These are phyloP conservation scores for Pisolithus orientalis DNA, from an alignment of 768 basidiomycete species.

Conservation along the genomic window DNA sequence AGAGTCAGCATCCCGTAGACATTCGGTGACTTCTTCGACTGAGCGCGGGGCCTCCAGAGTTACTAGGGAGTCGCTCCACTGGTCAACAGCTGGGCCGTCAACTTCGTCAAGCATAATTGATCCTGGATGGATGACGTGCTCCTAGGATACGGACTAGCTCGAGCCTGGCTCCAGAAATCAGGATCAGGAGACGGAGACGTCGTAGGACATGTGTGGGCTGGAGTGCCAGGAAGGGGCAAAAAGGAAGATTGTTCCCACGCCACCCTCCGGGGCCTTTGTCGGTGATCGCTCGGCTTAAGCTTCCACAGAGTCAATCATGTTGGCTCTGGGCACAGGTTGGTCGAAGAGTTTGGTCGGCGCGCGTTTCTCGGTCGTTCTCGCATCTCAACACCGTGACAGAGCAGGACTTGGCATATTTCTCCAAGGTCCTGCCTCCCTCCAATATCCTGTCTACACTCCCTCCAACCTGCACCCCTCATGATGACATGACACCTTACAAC, in stretches of 20 bases:
- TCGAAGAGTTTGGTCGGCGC: constrained; percentile 13
- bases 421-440: constrained; percentile 53
- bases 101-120: constrained; percentile 16
- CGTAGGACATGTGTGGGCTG: no score
- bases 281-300: not conserved
- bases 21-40: constrained; percentile 17
- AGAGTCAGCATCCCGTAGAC: constrained; percentile 1
- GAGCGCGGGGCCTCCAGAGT: constrained; percentile 29
- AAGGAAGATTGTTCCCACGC: not conserved
- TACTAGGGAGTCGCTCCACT: constrained; percentile 33
- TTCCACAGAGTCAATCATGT: constrained; percentile 1
- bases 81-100: constrained; percentile 26
- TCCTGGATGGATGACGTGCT: no score
- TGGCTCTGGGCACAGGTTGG: constrained; percentile 3
- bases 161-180: not conserved
- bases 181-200: no score
- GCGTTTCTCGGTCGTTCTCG: constrained; percentile 15
- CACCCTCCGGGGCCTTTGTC: not conserved
- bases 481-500: constrained; percentile 78
- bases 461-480: constrained; percentile 37
- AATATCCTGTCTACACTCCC: constrained; percentile 66
- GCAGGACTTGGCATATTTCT: constrained; percentile 61
- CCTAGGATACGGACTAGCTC: not conserved
- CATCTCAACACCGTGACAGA: constrained; percentile 45
- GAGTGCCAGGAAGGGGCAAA: not conserved